These are phyloP conservation scores for Harringtonia lauricola DNA, from an alignment of 2,329 filamentous ascomycete species.

Conservation along the genomic window DNA sequence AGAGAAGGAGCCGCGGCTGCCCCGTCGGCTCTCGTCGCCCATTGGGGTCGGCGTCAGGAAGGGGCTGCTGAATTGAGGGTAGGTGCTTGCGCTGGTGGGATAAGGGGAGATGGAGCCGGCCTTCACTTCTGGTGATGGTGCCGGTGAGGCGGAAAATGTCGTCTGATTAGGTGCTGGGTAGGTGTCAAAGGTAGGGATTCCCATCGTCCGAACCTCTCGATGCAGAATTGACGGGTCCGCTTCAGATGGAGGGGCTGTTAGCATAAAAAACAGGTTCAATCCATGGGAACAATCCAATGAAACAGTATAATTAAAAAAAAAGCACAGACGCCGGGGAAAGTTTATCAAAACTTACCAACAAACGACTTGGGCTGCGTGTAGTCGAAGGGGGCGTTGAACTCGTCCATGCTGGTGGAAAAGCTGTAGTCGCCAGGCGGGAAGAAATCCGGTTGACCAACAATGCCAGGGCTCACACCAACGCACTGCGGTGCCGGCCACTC, in stretches of 20 bases:
- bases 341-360: slow-evolving; percentile 45
- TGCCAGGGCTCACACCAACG: slow-evolving; percentile 50
- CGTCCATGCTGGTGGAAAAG: slow-evolving; percentile 39
- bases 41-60: slow-evolving; percentile 35
- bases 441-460: slow-evolving; percentile 47
- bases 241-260: slow-evolving; percentile 19
- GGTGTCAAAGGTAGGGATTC: slow-evolving; percentile 38
- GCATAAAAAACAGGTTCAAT: neutral
- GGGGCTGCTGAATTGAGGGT: slow-evolving; percentile 22
- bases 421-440: slow-evolving; percentile 44
- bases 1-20: slow-evolving; percentile 58
- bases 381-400: slow-evolving; percentile 36
- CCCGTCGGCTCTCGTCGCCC: slow-evolving; percentile 40
- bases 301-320: no score
- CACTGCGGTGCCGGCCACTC: slow-evolving; percentile 46
- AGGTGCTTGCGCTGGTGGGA: slow-evolving; percentile 34
- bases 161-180: slow-evolving; percentile 31
- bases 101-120: slow-evolving; percentile 34
- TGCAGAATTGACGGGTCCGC: slow-evolving; percentile 44
- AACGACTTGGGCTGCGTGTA: slow-evolving; percentile 37
- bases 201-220: slow-evolving; percentile 39
- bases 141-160: slow-evolving; percentile 49
- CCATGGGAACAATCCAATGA: no score
- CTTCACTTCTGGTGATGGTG: slow-evolving; percentile 42
- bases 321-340: no score